Percentiles rank a stretch among this genome's conserved stretches.
Conservation (phyloP, 176 grass and related monocot species). For the Saccharum spontaneum region DNA sequence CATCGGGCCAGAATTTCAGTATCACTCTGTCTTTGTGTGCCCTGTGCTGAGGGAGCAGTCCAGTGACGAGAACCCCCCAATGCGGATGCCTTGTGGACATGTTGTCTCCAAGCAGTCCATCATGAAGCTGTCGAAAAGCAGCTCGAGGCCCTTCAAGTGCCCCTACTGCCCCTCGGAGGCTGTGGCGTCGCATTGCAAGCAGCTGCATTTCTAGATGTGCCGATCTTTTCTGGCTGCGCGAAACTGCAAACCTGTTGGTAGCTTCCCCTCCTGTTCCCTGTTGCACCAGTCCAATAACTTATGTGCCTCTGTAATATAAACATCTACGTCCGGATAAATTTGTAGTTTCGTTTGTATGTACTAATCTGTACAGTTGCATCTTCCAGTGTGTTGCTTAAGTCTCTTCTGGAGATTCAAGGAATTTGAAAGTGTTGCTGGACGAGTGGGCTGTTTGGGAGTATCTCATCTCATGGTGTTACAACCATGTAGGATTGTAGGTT, state of each 20-base stretch:
- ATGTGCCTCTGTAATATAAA: slow-evolving; percentile 51
- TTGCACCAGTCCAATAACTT: slow-evolving; percentile 26
- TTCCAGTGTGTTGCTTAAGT: background rate
- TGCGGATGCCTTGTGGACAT: slow-evolving; percentile 93
- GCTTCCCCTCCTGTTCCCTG: slow-evolving; percentile 24
- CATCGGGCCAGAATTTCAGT: slow-evolving; percentile 71
- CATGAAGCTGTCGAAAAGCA: slow-evolving; percentile 80
- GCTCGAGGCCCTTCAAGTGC: slow-evolving; percentile 83
- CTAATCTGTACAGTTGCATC: slow-evolving; percentile 40
- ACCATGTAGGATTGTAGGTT: background rate
- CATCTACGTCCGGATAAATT: slow-evolving; percentile 14
- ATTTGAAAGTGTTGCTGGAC: background rate
- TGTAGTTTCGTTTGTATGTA: slow-evolving; percentile 24
- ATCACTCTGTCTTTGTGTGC: slow-evolving; percentile 88
- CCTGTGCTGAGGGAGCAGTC: slow-evolving; percentile 81
- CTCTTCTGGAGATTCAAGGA: background rate
- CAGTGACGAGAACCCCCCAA: slow-evolving; percentile 86
- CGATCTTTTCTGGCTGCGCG: slow-evolving; percentile 3
- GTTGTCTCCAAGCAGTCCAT: slow-evolving; percentile 83
- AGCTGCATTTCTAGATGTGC: slow-evolving; percentile 74
- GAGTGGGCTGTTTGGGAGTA: background rate
- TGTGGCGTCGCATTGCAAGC: slow-evolving; percentile 62
- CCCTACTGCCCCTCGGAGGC: slow-evolving; percentile 84
- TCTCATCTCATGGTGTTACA: background rate
- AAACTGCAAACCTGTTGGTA: slow-evolving; percentile 36